Evolutionary conservation across 2,329 filamentous ascomycete species (phyloP), one percentile per base, ranked within the genome.

Genomic region (Xylariaceae sp.): DNA sequence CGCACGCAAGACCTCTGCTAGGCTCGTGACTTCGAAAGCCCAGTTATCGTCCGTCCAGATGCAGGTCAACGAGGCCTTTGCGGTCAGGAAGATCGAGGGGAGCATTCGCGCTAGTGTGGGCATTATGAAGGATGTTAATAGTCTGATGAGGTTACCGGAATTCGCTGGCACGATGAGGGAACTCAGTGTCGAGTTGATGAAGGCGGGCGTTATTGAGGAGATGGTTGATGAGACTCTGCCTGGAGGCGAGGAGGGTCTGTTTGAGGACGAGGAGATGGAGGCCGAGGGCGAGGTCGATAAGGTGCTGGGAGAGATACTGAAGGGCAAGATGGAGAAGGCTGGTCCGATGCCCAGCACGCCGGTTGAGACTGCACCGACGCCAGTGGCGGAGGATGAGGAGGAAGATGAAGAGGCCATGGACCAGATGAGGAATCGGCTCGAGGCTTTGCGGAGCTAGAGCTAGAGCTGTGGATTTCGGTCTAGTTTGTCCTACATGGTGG

Each of bases 71-170:
- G 93, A 97, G 75, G 92, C 94, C 1, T 97, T 97, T 71, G 89
- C 90, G 1, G 87, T 97, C 63, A 86, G 90, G 62, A 96, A 96
- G 78, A 97, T 99, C 58, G 92, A 97, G 73, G 93, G 92, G 42
- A 91, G 87, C 65, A 91, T 99, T 66, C 82, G 84, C 60, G 87
- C 88, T 40, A 90, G 86, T 62, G 92, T 93, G 9, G 88, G 89
- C 42, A 92, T 99, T 62, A 97, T 99, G 94, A 93, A 92, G 73
- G 91, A 97, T 69, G 90, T 99, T 54, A 97, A 97, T 71, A 82
- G 80, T 14, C 78, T 97, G 22, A 84, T 97, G 45, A 80, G 87
- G 28, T 73, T 99, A 62, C 94, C 94, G 11, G 89, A 96, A 74
- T 77, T 97, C 56, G 90, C 87, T 17, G 85, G 82, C 13, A 97